A percentile compares a stretch with the other conserved stretches of the same genome.
These are phyloP conservation scores for Pseudogymnoascus sp. DNA, from an alignment of 2,329 filamentous ascomycete genomes.

Conservation along the genomic window DNA sequence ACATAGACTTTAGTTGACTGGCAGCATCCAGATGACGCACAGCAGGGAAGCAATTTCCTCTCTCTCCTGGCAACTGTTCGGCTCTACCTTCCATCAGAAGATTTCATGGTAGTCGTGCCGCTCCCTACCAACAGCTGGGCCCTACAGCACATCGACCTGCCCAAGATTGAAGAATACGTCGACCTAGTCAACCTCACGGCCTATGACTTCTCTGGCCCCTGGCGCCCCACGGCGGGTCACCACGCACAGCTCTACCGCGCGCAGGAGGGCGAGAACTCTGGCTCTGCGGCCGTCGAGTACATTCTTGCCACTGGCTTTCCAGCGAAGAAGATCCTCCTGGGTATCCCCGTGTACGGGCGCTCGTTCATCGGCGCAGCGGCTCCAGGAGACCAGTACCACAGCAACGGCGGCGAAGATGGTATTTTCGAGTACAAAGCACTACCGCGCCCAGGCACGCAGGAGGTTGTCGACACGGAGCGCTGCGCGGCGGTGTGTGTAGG, in stretches of 20 bases:
- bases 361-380: constrained; percentile 61
- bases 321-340: constrained; percentile 63
- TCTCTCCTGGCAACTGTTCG: constrained; percentile 59
- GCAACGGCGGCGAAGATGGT: constrained; percentile 53
- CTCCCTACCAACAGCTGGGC: constrained; percentile 61
- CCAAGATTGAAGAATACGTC: constrained; percentile 53
- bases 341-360: constrained; percentile 67
- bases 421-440: constrained; percentile 68
- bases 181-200: constrained; percentile 73
- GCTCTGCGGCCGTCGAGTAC: constrained; percentile 58
- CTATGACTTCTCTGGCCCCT: constrained; percentile 70
- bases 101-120: constrained; percentile 63
- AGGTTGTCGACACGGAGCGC: constrained; percentile 57
- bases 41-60: constrained; percentile 64
- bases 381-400: constrained; percentile 53
- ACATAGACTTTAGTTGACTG: constrained; percentile 55
- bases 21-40: constrained; percentile 62
- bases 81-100: constrained; percentile 56
- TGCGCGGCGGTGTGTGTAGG: constrained; percentile 67
- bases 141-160: constrained; percentile 61
- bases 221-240: constrained; percentile 60
- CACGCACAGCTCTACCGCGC: constrained; percentile 67
- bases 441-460: constrained; percentile 52
- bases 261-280: constrained; percentile 53
- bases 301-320: constrained; percentile 59